Base-by-base conservation (phyloP, 805 yeast species). In the Hemisphaericaspora nanyangensis region DNA sequence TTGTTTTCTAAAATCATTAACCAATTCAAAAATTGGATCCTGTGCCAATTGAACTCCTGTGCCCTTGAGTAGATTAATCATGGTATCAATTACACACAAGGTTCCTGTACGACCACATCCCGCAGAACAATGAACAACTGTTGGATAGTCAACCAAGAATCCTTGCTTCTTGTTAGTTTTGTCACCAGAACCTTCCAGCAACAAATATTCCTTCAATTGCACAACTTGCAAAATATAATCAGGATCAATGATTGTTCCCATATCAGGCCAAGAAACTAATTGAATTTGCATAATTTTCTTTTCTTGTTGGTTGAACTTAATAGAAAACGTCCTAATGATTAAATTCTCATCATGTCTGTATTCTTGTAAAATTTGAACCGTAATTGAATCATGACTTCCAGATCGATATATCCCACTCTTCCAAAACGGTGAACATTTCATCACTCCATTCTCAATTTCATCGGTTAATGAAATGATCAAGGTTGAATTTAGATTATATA, bases 41-140 rank as follows among this genome's bases (percentile, higher is more conserved):
- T 52, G 28, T 34, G 34, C 44, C 35, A 55, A 43, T 32, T 46
- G 48, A 17, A 27, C 24, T 4, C 27, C 39, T 12, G 26, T 18
- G 35, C 39, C 22, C 38, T 38, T 47, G 40, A 49, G 45, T 6
- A 51, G 38, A 31, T 50, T 55, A 29, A 58, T 49, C 20, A 68
- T 46, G 11, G 68, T 54, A 48, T 68, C 73, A 18, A 65, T 48
- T 12, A 68, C 55, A 32, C 65, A 60, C 31, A 65, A 62, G 1
- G 96, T 85, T 2, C 99, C 99, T 0, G 98, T 88, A 42, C 99
- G 70, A 15, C 99, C 99, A 55, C 95, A 89, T 0, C 99, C 99
- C 1, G 98, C 98, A 6, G 96, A 87, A 55, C 99, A 91, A 61
- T 91, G 98, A 18, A 85, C 85, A 33, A 88, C 56, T 5, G 80